phyloP scores from a whole-genome alignment of 148 eudicot species.

The Heliosperma pusillum region DNA sequence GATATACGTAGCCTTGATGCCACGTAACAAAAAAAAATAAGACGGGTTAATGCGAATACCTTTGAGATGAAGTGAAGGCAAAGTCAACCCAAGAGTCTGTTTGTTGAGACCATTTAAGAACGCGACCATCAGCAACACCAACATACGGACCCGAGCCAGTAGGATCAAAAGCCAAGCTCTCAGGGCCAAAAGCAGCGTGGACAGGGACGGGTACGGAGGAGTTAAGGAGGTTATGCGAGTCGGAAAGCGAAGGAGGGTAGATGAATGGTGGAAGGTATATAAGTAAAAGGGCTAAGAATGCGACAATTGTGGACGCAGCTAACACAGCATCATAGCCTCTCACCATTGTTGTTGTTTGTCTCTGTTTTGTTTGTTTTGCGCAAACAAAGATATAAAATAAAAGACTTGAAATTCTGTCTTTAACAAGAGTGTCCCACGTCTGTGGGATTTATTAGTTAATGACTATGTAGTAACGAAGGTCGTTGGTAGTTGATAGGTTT shows the following conservation, averaged over 20 bases:
- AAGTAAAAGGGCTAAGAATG: constrained; percentile 17
- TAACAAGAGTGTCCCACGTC: neutral
- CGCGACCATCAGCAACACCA: constrained; percentile 70
- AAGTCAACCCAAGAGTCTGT: constrained; percentile 56
- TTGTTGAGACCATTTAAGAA: constrained; percentile 48
- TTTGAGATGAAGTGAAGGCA: constrained; percentile 53
- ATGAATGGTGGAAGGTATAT: constrained; percentile 29
- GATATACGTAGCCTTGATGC: no score
- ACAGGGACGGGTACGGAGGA: constrained; percentile 27
- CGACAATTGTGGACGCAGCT: constrained; percentile 23
- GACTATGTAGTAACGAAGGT: neutral
- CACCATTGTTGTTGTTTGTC: constrained; percentile 20
- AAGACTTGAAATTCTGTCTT: neutral
- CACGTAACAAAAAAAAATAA: no score
- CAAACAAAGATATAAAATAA: no score
- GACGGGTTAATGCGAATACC: constrained; percentile 29
- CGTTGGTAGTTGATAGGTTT: neutral
- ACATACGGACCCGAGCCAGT: constrained; percentile 68
- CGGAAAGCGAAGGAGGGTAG: constrained; percentile 28
- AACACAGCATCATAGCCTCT: constrained; percentile 22
- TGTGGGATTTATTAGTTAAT: no score
- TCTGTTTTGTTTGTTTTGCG: neutral
- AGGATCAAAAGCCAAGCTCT: constrained; percentile 75
- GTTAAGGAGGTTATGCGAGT: constrained; percentile 26
- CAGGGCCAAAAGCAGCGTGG: constrained; percentile 56